phyloP scores from a whole-genome alignment of 2,329 filamentous ascomycete species.

The Thyridium curvatum region DNA sequence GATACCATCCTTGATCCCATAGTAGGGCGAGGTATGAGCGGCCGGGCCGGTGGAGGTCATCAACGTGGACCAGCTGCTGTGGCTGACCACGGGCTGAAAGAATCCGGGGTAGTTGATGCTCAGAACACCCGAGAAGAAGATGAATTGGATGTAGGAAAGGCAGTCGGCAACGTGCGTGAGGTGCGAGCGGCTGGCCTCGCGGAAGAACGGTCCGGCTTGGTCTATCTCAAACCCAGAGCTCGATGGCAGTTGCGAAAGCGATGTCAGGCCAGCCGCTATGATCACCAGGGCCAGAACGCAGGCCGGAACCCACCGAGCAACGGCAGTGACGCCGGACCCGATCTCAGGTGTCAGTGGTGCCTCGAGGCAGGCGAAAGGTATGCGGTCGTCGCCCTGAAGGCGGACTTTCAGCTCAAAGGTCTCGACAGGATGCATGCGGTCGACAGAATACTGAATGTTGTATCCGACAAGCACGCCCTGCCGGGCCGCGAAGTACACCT shows the following conservation, averaged over 20 bases:
- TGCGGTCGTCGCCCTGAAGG: too few relatives aligned
- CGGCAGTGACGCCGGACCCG: too few relatives aligned
- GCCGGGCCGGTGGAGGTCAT: constrained; percentile 42
- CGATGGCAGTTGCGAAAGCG: not conserved
- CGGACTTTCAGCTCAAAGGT: too few relatives aligned
- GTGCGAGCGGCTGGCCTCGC: constrained; percentile 1
- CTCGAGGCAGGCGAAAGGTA: too few relatives aligned
- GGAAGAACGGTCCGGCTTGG: not conserved
- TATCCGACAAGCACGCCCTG: too few relatives aligned
- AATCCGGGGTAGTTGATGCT: constrained; percentile 69
- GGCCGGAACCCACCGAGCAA: not conserved
- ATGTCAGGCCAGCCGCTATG: not conserved
- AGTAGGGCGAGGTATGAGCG: constrained; percentile 14
- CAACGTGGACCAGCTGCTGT: constrained; percentile 60
- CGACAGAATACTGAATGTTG: too few relatives aligned
- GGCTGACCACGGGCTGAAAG: constrained; percentile 63
- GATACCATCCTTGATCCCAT: constrained; percentile 42
- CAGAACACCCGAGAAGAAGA: constrained; percentile 63
- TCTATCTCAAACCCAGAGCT: not conserved
- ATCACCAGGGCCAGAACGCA: not conserved
- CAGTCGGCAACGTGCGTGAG: constrained; percentile 51
- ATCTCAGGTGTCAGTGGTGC: too few relatives aligned
- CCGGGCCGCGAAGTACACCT: too few relatives aligned
- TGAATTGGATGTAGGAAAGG: constrained; percentile 69
- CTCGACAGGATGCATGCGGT: too few relatives aligned